Evolutionary conservation across 148 eudicot species (phyloP), one percentile per base, ranked within the genome.

Genomic region (Rhododendron williamsianum): DNA sequence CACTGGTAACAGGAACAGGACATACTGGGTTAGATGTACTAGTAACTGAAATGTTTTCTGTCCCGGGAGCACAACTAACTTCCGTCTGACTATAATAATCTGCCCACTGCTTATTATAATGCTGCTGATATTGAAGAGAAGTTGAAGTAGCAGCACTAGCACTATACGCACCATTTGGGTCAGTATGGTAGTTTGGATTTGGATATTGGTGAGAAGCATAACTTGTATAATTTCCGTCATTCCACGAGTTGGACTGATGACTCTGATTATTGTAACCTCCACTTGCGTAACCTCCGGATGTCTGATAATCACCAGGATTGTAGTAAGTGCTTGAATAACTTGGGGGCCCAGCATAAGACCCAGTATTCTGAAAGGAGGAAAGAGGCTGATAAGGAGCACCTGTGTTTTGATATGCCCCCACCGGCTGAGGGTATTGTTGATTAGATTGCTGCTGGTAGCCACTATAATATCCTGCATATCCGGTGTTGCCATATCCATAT

Each of bases 281-380:
- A 91, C 94, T 95, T 58, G 94, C 73, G 84, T 93, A 94, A 87
- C 93, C 91, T 91, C 95, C 99, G 91, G 97, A 89, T 90, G 98
- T 97, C 98, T 97, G 98, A 94, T 97, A 97, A 97, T 95, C 96
- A 97, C 92, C 98, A 95, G 97, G 94, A 97, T 94, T 94, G 98
- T 95, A 94, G 90, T 97, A 94, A 97, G 99, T 97, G 96, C 93
- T 94, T 94, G 99, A 89, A 91, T 95, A 94, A 97, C 95, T 93
- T 90, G 98, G 87, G 90, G 98, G 91, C 88, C 93, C 98, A 92
- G 98, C 95, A 95, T 94, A 94, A 92, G 99, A 95, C 93, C 96
- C 98, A 85, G 98, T 90, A 95, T 95, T 95, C 93, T 93, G 98
- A 95, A 95, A 97, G 93, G 98, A 95, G 93, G 99, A 94, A 94